Conservation (phyloP, 2,329 filamentous ascomycete species). For the Hymenoscyphus linearis region DNA sequence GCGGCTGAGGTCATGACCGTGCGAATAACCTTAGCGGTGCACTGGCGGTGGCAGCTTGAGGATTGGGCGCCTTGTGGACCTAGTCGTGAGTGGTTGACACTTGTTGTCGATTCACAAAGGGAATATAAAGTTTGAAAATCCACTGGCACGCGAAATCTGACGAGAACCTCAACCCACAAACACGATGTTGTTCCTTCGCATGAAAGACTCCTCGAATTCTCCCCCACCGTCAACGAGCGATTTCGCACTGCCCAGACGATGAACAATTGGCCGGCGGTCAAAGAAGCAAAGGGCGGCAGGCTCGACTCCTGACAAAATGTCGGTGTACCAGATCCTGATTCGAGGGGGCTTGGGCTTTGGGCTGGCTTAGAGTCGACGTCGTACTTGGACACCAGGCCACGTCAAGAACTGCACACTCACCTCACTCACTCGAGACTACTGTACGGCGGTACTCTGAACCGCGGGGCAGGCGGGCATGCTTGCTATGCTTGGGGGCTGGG, state of each 20-base stretch:
- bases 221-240: not conserved
- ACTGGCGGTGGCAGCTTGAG: not conserved
- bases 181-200: not conserved
- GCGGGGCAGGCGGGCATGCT: not conserved
- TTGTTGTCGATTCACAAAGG: not conserved
- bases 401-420: constrained; percentile 4
- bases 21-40: not conserved
- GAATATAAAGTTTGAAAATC: constrained; percentile 1
- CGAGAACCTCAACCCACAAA: not conserved
- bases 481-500: constrained; percentile 1
- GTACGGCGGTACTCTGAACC: not conserved
- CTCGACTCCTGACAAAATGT: constrained; percentile 10
- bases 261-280: constrained; percentile 2
- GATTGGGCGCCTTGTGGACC: not conserved
- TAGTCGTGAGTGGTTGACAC: not conserved
- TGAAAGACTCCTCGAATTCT: not conserved
- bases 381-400: constrained; percentile 1
- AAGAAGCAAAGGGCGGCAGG: not conserved
- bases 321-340: constrained; percentile 11
- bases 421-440: not conserved
- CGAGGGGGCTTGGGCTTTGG: constrained; percentile 1
- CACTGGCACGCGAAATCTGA: not conserved
- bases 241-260: not conserved
- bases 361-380: not conserved
- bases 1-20: constrained; percentile 4